Conservation (phyloP, 139 green algal genomes). For the Chlorella sp. region DNA sequence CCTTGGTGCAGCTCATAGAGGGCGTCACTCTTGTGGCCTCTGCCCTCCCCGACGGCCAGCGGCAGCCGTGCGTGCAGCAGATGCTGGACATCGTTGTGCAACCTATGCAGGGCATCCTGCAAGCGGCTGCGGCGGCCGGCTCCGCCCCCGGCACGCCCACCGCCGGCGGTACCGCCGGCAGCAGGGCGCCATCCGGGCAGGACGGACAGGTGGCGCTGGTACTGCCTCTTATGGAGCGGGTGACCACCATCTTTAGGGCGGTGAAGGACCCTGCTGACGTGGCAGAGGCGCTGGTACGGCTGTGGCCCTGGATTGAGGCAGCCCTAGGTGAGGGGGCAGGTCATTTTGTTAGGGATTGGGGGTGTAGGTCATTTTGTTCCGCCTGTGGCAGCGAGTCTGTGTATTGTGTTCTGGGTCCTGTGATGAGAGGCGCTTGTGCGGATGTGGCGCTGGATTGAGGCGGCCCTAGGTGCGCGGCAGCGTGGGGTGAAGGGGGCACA, state of each 20-base stretch:
- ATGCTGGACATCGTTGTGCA: conserved; percentile 64
- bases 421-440: too few species aligned
- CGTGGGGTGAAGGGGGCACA: too few species aligned
- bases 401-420: background rate
- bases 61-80: conserved; percentile 40
- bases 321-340: conserved; percentile 25
- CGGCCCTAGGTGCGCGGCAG: too few species aligned
- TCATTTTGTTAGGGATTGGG: background rate
- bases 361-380: background rate
- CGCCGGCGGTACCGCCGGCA: background rate
- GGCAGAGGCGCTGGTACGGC: conserved; percentile 45
- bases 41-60: conserved; percentile 50
- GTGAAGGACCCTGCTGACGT: conserved; percentile 53
- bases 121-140: conserved; percentile 3
- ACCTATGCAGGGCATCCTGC: conserved; percentile 47
- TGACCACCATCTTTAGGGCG: conserved; percentile 69
- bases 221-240: conserved; percentile 68
- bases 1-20: conserved; percentile 58
- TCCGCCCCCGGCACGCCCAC: conserved; percentile 26
- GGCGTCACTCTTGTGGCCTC: conserved; percentile 52
- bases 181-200: background rate
- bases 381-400: background rate
- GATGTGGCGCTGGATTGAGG: too few species aligned
- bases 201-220: conserved; percentile 35
- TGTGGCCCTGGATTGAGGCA: conserved; percentile 65